These are phyloP conservation scores for Yarrowia sp. DNA, from an alignment of 805 yeast genomes.

Conservation along the genomic window DNA sequence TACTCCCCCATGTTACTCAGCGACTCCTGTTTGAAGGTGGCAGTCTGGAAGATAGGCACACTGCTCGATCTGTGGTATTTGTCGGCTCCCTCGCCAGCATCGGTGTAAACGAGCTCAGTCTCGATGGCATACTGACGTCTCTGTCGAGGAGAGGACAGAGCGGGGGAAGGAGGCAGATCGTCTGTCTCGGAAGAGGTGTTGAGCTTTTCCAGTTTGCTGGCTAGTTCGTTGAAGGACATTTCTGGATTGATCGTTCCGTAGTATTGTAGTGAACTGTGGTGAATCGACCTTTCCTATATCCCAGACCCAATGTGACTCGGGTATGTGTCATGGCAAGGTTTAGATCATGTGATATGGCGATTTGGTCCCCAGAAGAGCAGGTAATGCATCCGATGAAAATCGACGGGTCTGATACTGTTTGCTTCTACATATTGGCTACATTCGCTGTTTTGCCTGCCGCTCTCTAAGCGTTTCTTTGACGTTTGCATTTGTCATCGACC, in stretches of 20 bases:
- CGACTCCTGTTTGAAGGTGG: constrained; percentile 85
- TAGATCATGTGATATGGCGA: constrained; percentile 22
- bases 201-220: constrained; percentile 20
- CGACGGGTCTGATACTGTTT: background rate
- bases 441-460: background rate
- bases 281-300: background rate
- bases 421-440: background rate
- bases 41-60: constrained; percentile 87
- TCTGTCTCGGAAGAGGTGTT: constrained; percentile 10
- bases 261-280: background rate
- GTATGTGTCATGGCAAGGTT: constrained; percentile 20
- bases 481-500: background rate
- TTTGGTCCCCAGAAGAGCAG: background rate
- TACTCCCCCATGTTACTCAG: constrained; percentile 73
- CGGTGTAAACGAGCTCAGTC: constrained; percentile 64
- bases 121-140: constrained; percentile 50
- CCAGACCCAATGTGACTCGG: constrained; percentile 17
- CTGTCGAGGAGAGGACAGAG: constrained; percentile 38
- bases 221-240: constrained; percentile 12
- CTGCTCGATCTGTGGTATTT: constrained; percentile 67
- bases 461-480: background rate
- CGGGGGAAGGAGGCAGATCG: constrained; percentile 39
- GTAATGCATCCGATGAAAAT: background rate
- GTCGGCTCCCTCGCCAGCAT: constrained; percentile 48
- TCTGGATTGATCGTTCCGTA: background rate